Base-by-base conservation (phyloP, 306 rosid species). In the Glycine latifolia region DNA sequence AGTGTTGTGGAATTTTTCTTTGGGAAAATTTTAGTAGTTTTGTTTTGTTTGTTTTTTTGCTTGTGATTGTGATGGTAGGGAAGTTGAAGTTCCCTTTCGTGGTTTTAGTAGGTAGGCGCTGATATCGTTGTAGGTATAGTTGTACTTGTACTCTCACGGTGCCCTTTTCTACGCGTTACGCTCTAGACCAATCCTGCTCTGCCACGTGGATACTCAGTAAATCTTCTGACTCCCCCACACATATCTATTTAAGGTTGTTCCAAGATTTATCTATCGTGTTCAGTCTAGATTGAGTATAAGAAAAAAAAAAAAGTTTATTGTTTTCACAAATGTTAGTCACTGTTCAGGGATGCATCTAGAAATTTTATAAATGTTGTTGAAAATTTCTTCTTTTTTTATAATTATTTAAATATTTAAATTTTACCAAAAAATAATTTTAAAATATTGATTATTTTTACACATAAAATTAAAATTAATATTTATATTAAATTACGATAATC, bases 91-190 rank as follows among this genome's bases (percentile, higher is more conserved):
- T 12, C 39, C 10, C 39, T 5, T 44, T 65, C 15, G 26, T 41
- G 72, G 37, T 41, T 43, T 60, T 8, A 67, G 86, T 83, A 8
- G 59, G 86, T 73, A 39, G 87, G 87, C 75, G 59, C 88, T 86
- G 88, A 85, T 87, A 65, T 82, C 67, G 50, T 49, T 46, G 83
- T 13, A 43, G 47, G 47, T 43, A 43, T 43, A 65, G 26, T 4
- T 79, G 77, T 13, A 53, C 33, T n/a, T 8, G 55, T 62, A 9
- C 10, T 37, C 17, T 58, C 12, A 1, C 13, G 11, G 3, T 55
- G 14, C 37, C 43, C 31, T 26, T 26, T 60, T 58, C 66, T 60
- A 39, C 69, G 75, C 60, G 60, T 69, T 41, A 16, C 41, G 0
- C 35, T 65, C 13, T 35, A 12, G 2, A 2, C 66, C 15, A 60